Base-by-base conservation (phyloP, 148 eudicot species). In the Nyssa sinensis region DNA sequence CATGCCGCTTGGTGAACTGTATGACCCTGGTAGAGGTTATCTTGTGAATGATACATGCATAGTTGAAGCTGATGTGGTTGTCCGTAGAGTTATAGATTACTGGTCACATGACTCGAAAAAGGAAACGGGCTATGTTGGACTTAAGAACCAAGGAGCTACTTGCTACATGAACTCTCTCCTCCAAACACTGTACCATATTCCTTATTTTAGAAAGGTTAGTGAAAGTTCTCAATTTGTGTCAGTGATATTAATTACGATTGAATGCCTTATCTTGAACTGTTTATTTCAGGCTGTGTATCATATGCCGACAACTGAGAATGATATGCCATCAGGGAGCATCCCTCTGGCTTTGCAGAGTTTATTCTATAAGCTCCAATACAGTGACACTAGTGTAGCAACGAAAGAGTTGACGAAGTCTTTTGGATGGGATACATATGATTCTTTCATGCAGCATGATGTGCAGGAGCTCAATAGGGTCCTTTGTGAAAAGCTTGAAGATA, bases 81-180 rank as follows among this genome's bases (percentile, higher is more conserved):
- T 75, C 47, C 78, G 73, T 60, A 75, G 53, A 62, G 37, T 68
- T 62, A 41, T 64, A 53, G 81, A 78, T 66, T 67, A 78, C 66
- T 78, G 81, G 77, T 62, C 78, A n/a, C 74, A 74, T 63, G 82
- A 74, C 69, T 79, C 82, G 6, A 74, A 79, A 62, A 79, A 79
- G 66, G 82, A 79, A 60, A 79, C 82, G 16, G 82, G 82, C 62
- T 79, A 10, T 62, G 82, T 79, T 74, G 82, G 82, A 60, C 76
- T 80, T 24, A 75, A 75, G 25, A 75, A 75, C 58, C 79, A 75
- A 64, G 83, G 83, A 66, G 83, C 83, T n/a, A 80, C 83, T 66
- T 80, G 83, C 62, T 80, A 80, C 51, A 80, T 80, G 83, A 80
- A 80, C 62, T 80, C 83, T 71, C 73, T 80, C 34, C 83, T 80